These are phyloP conservation scores for Aspergillus costaricaensis DNA, from an alignment of 2,329 filamentous ascomycete species.

Conservation along the genomic window DNA sequence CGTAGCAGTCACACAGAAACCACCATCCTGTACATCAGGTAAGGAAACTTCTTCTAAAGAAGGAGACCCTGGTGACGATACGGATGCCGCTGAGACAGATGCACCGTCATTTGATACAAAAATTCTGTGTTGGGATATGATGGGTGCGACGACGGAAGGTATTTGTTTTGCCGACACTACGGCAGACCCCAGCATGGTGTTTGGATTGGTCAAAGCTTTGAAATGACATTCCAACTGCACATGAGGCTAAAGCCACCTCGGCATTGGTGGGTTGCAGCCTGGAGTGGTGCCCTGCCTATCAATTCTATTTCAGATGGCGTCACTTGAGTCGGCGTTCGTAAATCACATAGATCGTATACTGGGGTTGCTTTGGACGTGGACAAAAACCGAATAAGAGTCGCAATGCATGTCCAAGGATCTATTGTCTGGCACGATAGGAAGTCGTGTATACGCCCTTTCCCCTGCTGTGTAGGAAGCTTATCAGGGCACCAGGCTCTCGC, in stretches of 20 bases:
- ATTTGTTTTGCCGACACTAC: conserved; percentile 51
- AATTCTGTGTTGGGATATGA: conserved; percentile 49
- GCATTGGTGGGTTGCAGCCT: conserved; percentile 1
- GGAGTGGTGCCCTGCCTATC: not conserved
- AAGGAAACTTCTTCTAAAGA: conserved; percentile 3
- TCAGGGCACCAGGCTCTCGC: not conserved
- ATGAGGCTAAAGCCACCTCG: not conserved
- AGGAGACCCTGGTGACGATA: conserved; percentile 15
- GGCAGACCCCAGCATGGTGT: conserved; percentile 43
- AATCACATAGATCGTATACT: not conserved
- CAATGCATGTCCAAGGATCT: not conserved
- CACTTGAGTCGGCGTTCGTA: conserved; percentile 5
- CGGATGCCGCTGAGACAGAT: conserved; percentile 18
- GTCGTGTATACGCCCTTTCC: not conserved
- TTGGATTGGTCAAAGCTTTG: conserved; percentile 30
- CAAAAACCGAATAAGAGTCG: not conserved
- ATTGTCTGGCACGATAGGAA: not conserved
- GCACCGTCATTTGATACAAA: conserved; percentile 35
- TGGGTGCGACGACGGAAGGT: conserved; percentile 48
- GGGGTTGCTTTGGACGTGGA: not conserved
- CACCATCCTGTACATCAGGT: conserved; percentile 11
- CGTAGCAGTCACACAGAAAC: conserved; percentile 40
- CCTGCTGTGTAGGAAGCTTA: not conserved
- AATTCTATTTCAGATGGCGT: conserved; percentile 6
- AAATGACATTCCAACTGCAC: not conserved